Base-by-base conservation (phyloP, 345 rosid genomes). In the Populus euphratica region DNA sequence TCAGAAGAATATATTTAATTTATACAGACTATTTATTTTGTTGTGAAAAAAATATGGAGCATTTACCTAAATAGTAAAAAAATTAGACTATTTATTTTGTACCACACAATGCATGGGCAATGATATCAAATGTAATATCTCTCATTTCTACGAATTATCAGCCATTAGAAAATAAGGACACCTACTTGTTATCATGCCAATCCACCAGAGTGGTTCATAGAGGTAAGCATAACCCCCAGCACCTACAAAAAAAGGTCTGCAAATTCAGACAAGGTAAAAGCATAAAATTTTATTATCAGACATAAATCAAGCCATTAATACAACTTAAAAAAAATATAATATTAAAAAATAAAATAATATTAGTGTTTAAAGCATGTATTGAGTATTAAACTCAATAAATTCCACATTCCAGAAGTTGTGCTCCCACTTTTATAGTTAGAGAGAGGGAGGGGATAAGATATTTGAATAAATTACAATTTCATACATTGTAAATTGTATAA, bases 161-260 rank as follows among this genome's bases (percentile, higher is more conserved):
- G 17, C 39, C 36, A 77, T 59, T 36, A 31, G 23, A 44, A n/a
- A 31, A 63, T 7, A 11, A 21, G 20, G 12, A 14, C 50, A 72
- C 76, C 64, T 72, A 72, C 81, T 78, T 49, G 81, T 78, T 65
- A 78, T 72, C 81, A 78, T 78, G 72, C 81, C 81, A 64, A 72
- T 49, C 81, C 81, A 78, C 81, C 81, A 78, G 17, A 78, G 76
- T n/a, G 81, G 81, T 49, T 78, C 76, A 78, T 65, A 78, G 5
- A 78, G 62, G 76, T 78, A 78, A 66, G 81, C 65, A 78, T 78
- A 78, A 72, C 81, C 81, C 25, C 81, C 81, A 66, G 76, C 25
- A 63, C 81, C 81, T 78, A 72, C 70, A 64, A 63, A 6, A 71
- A 35, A 59, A 56, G 70, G 59, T 38, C 70, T 11, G 41, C 49